Evolutionary conservation across 495 filamentous ascomycete genomes (phyloP).

Genomic region (Penicillium psychrofluorescens): DNA sequence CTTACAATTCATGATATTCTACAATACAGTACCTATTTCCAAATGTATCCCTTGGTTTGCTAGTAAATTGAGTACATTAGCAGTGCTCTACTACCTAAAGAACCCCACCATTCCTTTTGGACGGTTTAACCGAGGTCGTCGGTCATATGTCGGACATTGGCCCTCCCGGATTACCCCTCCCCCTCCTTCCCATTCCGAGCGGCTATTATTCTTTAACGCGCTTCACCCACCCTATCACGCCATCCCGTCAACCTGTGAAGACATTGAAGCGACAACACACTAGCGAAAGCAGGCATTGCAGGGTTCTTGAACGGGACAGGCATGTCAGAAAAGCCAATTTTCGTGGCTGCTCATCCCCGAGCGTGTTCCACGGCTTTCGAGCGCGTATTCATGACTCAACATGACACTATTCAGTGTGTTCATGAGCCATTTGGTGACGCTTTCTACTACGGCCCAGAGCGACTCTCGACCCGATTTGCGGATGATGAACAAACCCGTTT

Average conservation of each 20-base stretch:
- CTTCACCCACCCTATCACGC: slow-evolving; percentile 9
- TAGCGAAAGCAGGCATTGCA: slow-evolving; percentile 1
- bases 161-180: too few species aligned
- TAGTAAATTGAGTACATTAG: too few species aligned
- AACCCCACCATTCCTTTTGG: too few species aligned
- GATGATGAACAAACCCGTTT: slow-evolving; percentile 61
- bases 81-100: too few species aligned
- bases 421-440: slow-evolving; percentile 98
- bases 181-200: too few species aligned
- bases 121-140: too few species aligned
- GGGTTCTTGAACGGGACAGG: too few species aligned
- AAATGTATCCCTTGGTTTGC: too few species aligned
- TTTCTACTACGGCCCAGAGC: slow-evolving; percentile 90
- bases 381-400: slow-evolving; percentile 92
- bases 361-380: slow-evolving; percentile 96
- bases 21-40: too few species aligned
- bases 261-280: slow-evolving; percentile 11
- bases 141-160: too few species aligned
- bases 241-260: slow-evolving; percentile 12
- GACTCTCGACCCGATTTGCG: slow-evolving; percentile 67
- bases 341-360: slow-evolving; percentile 86
- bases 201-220: too few species aligned
- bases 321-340: slow-evolving; percentile 81
- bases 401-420: slow-evolving; percentile 68
- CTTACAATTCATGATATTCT: too few species aligned